These are phyloP conservation scores for Emmonsiellopsis sp. DNA, from an alignment of 2,329 filamentous ascomycete species.

Conservation along the genomic window DNA sequence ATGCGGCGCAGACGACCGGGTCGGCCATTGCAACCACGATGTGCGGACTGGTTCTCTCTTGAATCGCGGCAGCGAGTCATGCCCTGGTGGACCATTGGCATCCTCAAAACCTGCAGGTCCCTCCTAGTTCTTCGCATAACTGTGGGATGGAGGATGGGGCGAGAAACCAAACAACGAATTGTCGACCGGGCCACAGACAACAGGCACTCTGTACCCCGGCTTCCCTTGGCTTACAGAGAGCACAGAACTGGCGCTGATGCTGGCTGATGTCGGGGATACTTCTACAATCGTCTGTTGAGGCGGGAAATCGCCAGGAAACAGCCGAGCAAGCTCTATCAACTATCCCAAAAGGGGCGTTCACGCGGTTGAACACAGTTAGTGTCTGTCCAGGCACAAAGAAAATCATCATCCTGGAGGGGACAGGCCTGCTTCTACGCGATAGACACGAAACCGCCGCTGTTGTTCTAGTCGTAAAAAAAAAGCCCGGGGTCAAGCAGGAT, in stretches of 20 bases:
- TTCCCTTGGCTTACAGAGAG: neutral
- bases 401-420: too few species aligned
- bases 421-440: too few species aligned
- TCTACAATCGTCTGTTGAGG: too few species aligned
- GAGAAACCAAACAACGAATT: neutral
- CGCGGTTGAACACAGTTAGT: too few species aligned
- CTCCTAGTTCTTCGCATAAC: neutral
- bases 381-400: too few species aligned
- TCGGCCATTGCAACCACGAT: neutral
- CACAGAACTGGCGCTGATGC: neutral
- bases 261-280: neutral
- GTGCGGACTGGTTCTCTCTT: neutral
- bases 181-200: neutral
- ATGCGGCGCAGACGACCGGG: neutral
- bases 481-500: too few species aligned
- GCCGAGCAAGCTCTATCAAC: too few species aligned
- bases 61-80: neutral
- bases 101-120: slow-evolving; percentile 1
- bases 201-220: neutral
- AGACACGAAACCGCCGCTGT: too few species aligned
- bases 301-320: too few species aligned
- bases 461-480: too few species aligned
- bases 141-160: neutral
- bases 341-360: too few species aligned
- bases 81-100: neutral